phyloP scores from a whole-genome alignment of 169 alveolate genomes.

The Eimeria zaria region DNA sequence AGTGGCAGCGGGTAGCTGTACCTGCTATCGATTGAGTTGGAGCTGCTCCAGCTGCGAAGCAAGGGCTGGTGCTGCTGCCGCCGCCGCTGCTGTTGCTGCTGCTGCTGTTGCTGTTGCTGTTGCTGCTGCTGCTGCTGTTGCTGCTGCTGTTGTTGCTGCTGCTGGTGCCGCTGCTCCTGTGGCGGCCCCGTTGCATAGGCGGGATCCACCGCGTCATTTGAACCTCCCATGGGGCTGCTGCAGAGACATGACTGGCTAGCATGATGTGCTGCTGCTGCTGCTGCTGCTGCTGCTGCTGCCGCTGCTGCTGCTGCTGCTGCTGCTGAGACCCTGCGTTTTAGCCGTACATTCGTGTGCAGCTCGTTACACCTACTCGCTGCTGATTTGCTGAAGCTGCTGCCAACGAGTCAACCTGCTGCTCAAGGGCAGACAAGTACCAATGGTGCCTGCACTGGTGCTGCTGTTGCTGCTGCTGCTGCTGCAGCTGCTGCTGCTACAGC shows the following conservation, averaged over 20 bases:
- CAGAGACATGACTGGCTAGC: conserved; percentile 25
- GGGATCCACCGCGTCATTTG: conserved; percentile 36
- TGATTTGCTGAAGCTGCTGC: not conserved
- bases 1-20: conserved; percentile 34
- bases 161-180: conserved; percentile 14
- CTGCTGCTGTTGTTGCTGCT: not conserved
- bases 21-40: not conserved
- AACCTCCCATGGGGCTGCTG: conserved; percentile 64
- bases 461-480: not conserved
- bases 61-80: not conserved
- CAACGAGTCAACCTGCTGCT: not conserved
- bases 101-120: not conserved
- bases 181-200: not conserved
- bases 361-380: not conserved
- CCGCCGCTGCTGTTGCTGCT: conserved; percentile 33
- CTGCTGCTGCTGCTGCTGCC: not conserved
- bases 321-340: not conserved
- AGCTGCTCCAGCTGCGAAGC: conserved; percentile 10
- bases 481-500: not conserved
- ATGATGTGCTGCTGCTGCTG: conserved; percentile 27
- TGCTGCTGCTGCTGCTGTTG: not conserved
- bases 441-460: conserved; percentile 36
- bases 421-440: not conserved
- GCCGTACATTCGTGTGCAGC: not conserved
- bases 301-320: conserved; percentile 44